Conservation (phyloP, 768 basidiomycete genomes). For the Xanthoconium stramineum region DNA sequence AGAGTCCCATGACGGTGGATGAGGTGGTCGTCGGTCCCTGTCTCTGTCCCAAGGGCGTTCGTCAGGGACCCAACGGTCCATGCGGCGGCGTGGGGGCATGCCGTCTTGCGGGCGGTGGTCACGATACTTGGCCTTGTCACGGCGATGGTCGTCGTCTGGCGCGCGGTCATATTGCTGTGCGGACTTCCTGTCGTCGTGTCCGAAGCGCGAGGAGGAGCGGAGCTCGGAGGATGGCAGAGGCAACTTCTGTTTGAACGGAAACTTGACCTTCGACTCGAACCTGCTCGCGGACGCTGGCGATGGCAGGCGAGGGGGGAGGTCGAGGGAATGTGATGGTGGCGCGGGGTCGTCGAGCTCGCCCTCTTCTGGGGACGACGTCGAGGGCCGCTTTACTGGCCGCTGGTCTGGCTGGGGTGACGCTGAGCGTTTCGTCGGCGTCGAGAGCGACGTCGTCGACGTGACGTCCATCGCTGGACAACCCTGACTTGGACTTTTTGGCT, state of each 20-base stretch:
- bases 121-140: conserved; percentile 23
- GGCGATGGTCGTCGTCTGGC: conserved; percentile 46
- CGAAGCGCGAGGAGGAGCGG: conserved; percentile 33
- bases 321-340: conserved; percentile 11
- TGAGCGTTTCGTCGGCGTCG: conserved; percentile 45
- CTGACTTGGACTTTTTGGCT: background rate
- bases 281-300: conserved; percentile 29
- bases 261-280: conserved; percentile 52
- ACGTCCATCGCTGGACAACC: conserved; percentile 13
- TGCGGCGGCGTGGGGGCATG: conserved; percentile 15
- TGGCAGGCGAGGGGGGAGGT: conserved; percentile 32
- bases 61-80: conserved; percentile 25
- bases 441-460: conserved; percentile 11
- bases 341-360: conserved; percentile 70
- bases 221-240: background rate
- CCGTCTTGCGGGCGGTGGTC: conserved; percentile 20
- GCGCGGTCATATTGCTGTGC: conserved; percentile 37
- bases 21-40: conserved; percentile 24
- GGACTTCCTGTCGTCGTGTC: conserved; percentile 25
- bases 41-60: conserved; percentile 29
- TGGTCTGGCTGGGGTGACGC: conserved; percentile 53
- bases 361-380: conserved; percentile 70
- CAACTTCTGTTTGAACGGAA: conserved; percentile 65
- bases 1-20: conserved; percentile 17
- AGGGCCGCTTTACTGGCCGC: conserved; percentile 53